Evolutionary conservation across 2,329 filamentous ascomycete species (phyloP).

Genomic region (Ascochyta clinopodiicola): DNA sequence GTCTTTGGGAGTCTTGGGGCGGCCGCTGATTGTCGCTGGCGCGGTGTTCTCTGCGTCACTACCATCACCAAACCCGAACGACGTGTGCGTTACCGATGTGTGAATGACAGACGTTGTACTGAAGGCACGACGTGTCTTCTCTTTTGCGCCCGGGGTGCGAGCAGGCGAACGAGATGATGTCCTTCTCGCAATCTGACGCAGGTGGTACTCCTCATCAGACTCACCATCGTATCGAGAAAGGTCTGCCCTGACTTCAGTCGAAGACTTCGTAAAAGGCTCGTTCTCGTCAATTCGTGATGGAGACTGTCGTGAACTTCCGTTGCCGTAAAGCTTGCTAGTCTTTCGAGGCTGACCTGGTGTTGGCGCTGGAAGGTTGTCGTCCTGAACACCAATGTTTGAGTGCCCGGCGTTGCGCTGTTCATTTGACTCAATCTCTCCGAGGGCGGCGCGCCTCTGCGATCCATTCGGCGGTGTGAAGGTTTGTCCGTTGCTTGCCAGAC

Average conservation of each 20-base stretch:
- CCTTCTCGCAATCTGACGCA: constrained; percentile 67
- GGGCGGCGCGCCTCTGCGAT: constrained; percentile 76
- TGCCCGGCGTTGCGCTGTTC: constrained; percentile 55
- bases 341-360: constrained; percentile 96
- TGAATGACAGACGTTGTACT: constrained; percentile 70
- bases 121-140: constrained; percentile 73
- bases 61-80: constrained; percentile 48
- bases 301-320: constrained; percentile 38
- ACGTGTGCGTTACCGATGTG: constrained; percentile 44
- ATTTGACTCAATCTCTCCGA: constrained; percentile 94
- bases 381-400: constrained; percentile 69
- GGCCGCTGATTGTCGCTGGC: constrained; percentile 34
- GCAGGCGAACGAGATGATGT: constrained; percentile 69
- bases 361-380: constrained; percentile 92
- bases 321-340: constrained; percentile 78
- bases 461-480: constrained; percentile 85
- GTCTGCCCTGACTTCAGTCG: constrained; percentile 66
- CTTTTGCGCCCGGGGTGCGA: constrained; percentile 63
- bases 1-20: constrained; percentile 55
- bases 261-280: constrained; percentile 57
- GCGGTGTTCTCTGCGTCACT: constrained; percentile 56
- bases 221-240: constrained; percentile 66
- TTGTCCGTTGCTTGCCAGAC: constrained; percentile 68
- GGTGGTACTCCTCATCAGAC: constrained; percentile 81
- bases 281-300: constrained; percentile 55